phyloP scores from a whole-genome alignment of 2,329 filamentous ascomycete species.

The Fusarium euwallaceae region DNA sequence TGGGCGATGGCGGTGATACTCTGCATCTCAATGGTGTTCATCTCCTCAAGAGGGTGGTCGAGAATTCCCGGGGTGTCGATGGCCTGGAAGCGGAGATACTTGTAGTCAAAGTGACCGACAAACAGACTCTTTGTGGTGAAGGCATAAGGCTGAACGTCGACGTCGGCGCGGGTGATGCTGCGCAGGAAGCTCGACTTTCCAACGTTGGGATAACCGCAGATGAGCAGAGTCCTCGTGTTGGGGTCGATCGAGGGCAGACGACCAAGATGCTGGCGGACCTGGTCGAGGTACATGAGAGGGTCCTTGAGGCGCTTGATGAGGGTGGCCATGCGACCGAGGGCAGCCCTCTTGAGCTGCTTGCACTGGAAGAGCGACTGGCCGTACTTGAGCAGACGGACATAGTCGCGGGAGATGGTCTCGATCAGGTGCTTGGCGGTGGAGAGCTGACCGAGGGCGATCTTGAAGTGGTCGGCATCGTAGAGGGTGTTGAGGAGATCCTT shows the following conservation, averaged over 20 bases:
- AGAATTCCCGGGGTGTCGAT: conserved; percentile 99
- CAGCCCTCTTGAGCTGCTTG: conserved; percentile 98
- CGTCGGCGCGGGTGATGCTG: conserved; percentile 92
- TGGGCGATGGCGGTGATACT: conserved; percentile 97
- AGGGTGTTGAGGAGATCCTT: conserved; percentile 89
- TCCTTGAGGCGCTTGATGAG: conserved; percentile 96
- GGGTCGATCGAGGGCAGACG: conserved; percentile 99
- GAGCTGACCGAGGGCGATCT: conserved; percentile 94
- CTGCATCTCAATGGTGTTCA: conserved; percentile 99
- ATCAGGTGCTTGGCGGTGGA: conserved; percentile 97
- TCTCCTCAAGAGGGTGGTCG: conserved; percentile 97
- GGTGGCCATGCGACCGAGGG: conserved; percentile 97
- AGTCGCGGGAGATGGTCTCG: conserved; percentile 95
- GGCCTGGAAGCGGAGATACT: conserved; percentile 73
- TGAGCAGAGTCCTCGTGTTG: conserved; percentile 94
- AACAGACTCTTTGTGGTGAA: conserved; percentile 99
- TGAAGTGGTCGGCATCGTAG: conserved; percentile 98
- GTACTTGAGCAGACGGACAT: conserved; percentile 92
- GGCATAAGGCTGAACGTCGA: conserved; percentile 96
- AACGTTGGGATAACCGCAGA: conserved; percentile 97
- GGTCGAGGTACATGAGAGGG: conserved; percentile 93
- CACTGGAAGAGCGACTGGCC: conserved; percentile 97
- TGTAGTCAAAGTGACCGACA: conserved; percentile 98
- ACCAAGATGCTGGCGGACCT: conserved; percentile 91
- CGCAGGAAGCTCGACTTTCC: conserved; percentile 97